These are phyloP conservation scores for Phytophthora pini DNA, from an alignment of 352 stramenopile genomes.

Conservation along the genomic window DNA sequence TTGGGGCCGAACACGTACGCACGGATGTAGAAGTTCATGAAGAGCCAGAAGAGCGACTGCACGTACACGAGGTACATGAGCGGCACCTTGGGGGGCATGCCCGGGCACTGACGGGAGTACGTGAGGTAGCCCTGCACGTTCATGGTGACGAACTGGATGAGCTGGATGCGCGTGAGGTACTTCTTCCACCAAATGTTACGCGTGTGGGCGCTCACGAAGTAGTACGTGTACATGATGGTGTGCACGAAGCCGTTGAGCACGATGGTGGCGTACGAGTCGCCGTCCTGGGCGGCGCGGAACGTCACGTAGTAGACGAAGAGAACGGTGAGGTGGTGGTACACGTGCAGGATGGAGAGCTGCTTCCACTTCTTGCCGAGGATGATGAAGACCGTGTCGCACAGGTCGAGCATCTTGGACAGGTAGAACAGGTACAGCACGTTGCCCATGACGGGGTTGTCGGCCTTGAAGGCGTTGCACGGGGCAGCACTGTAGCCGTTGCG, in stretches of 20 bases:
- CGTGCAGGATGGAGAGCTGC: constrained; percentile 96
- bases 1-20: constrained; percentile 83
- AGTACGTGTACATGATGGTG: constrained; percentile 99
- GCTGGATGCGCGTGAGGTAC: constrained; percentile 94
- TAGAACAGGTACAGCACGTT: constrained; percentile 97
- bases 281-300: constrained; percentile 93
- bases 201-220: constrained; percentile 97
- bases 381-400: constrained; percentile 95
- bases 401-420: constrained; percentile 93
- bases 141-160: constrained; percentile 93
- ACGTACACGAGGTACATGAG: constrained; percentile 95
- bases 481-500: constrained; percentile 84
- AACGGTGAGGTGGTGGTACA: constrained; percentile 97
- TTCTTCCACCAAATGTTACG: constrained; percentile 98
- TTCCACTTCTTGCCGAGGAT: constrained; percentile 97
- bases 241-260: constrained; percentile 97
- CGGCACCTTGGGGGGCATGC: constrained; percentile 70
- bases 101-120: constrained; percentile 86
- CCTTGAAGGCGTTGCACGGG: constrained; percentile 90
- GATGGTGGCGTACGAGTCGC: constrained; percentile 96
- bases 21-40: constrained; percentile 96
- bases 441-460: constrained; percentile 83
- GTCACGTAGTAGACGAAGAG: constrained; percentile 97
- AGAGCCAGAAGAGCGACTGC: constrained; percentile 95
- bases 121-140: constrained; percentile 67